Conservation (phyloP, 108 stramenopile genomes). For the Fistulifera pelliculosa region DNA sequence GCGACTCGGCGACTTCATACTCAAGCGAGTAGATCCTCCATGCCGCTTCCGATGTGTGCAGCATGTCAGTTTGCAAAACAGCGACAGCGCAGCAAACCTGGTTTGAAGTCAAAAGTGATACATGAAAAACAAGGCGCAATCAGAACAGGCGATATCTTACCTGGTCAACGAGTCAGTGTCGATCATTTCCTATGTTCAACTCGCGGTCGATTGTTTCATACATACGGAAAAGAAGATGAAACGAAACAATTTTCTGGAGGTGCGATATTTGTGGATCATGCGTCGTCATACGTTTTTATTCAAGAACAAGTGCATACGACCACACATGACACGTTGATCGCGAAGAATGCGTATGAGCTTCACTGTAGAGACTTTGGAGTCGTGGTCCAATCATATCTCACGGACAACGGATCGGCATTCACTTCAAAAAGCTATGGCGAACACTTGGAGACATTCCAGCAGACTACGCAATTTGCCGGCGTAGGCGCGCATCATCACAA, state of each 20-base stretch:
- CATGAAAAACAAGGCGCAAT: conserved; percentile 10
- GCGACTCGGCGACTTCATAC: conserved; percentile 5
- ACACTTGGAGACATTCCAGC: conserved; percentile 6
- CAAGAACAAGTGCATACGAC: neutral
- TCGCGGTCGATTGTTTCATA: conserved; percentile 16
- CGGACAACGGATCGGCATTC: conserved; percentile 9
- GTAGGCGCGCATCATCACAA: conserved; percentile 32
- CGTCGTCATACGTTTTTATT: conserved; percentile 7
- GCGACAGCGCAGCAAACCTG: neutral
- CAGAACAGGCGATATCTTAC: conserved; percentile 8
- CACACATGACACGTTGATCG: conserved; percentile 11
- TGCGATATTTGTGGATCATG: conserved; percentile 26
- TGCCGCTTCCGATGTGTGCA: conserved; percentile 7
- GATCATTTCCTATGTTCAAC: conserved; percentile 26
- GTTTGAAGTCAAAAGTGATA: conserved; percentile 1
- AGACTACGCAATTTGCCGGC: conserved; percentile 19
- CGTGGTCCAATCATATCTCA: conserved; percentile 2
- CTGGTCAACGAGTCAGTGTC: conserved; percentile 29
- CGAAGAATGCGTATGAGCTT: conserved; percentile 5
- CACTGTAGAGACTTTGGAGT: conserved; percentile 11
- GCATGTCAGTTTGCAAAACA: conserved; percentile 14
- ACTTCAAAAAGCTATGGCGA: conserved; percentile 1
- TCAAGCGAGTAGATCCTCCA: neutral
- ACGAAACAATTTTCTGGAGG: conserved; percentile 17
- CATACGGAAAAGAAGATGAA: conserved; percentile 16